Evolutionary conservation across 805 yeast genomes (phyloP).

Genomic region (Candida boleticola): DNA sequence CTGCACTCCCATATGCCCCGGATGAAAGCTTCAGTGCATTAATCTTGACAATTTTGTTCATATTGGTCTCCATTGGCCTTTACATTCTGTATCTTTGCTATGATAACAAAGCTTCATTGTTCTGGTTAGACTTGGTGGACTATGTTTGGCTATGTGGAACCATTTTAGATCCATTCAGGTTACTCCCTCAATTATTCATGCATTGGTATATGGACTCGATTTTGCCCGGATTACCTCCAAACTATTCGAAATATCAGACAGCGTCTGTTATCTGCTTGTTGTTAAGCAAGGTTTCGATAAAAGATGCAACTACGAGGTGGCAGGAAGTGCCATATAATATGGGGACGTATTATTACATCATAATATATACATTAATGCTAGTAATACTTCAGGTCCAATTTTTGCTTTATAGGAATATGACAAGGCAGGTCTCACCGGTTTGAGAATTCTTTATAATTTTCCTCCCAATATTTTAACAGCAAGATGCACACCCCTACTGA

Average conservation of each 20-base stretch:
- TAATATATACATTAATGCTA: not conserved
- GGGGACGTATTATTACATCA: conserved; percentile 1
- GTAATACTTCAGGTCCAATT: conserved; percentile 3
- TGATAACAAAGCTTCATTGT: conserved; percentile 12
- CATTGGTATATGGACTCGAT: conserved; percentile 34
- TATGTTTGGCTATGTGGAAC: conserved; percentile 37
- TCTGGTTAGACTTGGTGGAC: conserved; percentile 40
- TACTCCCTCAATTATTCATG: conserved; percentile 41
- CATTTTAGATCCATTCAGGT: conserved; percentile 18
- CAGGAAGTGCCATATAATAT: conserved; percentile 17
- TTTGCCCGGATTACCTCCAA: conserved; percentile 16
- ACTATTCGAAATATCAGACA: conserved; percentile 1
- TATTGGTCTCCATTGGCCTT: not conserved
- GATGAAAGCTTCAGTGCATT: not conserved
- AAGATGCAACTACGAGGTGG: conserved; percentile 12
- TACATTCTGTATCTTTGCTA: not conserved
- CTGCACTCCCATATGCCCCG: not conserved
- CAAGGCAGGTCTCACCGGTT: too few relatives aligned
- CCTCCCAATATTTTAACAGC: conserved; percentile 66
- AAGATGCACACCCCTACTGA: conserved; percentile 60
- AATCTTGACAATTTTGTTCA: not conserved
- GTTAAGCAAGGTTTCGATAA: conserved; percentile 9
- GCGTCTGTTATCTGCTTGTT: conserved; percentile 7
- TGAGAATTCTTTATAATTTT: too few relatives aligned
- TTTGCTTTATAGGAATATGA: not conserved